phyloP scores from a whole-genome alignment of 768 basidiomycete genomes.

The Lentinula raphanica region DNA sequence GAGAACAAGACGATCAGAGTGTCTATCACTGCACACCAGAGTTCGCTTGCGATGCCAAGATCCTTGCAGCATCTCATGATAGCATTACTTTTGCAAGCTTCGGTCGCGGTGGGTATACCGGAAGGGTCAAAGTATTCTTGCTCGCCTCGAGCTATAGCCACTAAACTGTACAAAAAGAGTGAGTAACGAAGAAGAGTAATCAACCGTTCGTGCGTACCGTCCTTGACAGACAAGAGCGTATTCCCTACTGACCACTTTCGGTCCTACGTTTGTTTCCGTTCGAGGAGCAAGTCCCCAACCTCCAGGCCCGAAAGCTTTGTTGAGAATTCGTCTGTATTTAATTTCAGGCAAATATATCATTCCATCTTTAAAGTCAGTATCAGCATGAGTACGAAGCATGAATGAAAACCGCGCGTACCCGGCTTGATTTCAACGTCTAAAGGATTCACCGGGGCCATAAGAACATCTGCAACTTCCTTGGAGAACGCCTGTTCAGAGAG shows the following conservation, averaged over 20 bases:
- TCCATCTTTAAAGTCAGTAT: conserved; percentile 62
- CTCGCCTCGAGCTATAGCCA: conserved; percentile 89
- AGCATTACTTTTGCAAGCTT: conserved; percentile 94
- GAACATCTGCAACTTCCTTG: conserved; percentile 63
- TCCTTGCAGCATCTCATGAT: conserved; percentile 98
- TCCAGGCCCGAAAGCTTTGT: conserved; percentile 93
- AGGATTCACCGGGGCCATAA: conserved; percentile 72
- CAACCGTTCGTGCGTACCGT: conserved; percentile 64
- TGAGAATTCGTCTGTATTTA: conserved; percentile 88
- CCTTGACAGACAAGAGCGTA: conserved; percentile 94
- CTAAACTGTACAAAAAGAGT: conserved; percentile 48
- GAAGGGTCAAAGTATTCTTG: conserved; percentile 93
- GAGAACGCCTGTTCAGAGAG: conserved; percentile 73
- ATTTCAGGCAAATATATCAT: conserved; percentile 95
- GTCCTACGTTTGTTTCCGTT: conserved; percentile 84
- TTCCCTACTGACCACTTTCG: conserved; percentile 85
- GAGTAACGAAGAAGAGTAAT: background rate
- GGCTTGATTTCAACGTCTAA: conserved; percentile 91
- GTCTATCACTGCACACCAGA: conserved; percentile 60
- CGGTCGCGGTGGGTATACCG: conserved; percentile 89
- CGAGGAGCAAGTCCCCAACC: conserved; percentile 96
- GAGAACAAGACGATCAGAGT: background rate
- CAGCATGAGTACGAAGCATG: background rate
- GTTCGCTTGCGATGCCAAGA: conserved; percentile 90
- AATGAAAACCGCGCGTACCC: conserved; percentile 44